Evolutionary conservation across 768 basidiomycete genomes (phyloP).

Genomic region (Candolleomyces aberdarensis): DNA sequence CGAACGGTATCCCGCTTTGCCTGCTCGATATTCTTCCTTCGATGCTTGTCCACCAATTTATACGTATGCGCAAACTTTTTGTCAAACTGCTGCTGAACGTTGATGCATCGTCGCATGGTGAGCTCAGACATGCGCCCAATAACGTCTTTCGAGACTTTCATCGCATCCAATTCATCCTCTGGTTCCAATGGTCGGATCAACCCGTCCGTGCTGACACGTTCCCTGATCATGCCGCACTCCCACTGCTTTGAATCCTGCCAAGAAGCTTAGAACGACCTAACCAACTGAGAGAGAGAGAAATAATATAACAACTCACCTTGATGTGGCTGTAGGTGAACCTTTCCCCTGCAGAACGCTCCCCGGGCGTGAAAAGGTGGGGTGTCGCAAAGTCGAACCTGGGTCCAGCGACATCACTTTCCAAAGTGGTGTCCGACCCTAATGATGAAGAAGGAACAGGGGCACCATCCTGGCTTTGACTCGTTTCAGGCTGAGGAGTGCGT

Average conservation of each 20-base stretch:
- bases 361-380: conserved; percentile 11
- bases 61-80: conserved; percentile 60
- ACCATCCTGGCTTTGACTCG: not conserved
- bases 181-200: conserved; percentile 80
- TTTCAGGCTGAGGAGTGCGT: not conserved
- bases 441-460: not conserved
- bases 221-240: conserved; percentile 78
- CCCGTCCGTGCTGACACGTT: conserved; percentile 82
- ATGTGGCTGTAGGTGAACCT: conserved; percentile 48
- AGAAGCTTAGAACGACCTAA: not conserved
- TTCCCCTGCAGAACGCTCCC: conserved; percentile 55
- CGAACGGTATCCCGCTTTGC: conserved; percentile 60
- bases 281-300: not conserved
- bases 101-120: conserved; percentile 73
- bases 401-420: conserved; percentile 32
- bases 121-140: conserved; percentile 78
- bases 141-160: conserved; percentile 59
- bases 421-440: conserved; percentile 6
- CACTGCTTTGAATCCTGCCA: conserved; percentile 33
- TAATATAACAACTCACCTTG: conserved; percentile 33
- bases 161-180: conserved; percentile 59
- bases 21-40: conserved; percentile 60
- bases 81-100: conserved; percentile 56
- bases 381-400: conserved; percentile 24
- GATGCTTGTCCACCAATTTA: conserved; percentile 60